These are phyloP conservation scores for Zarea fungicola DNA, from an alignment of 2,329 filamentous ascomycete species.

Conservation along the genomic window DNA sequence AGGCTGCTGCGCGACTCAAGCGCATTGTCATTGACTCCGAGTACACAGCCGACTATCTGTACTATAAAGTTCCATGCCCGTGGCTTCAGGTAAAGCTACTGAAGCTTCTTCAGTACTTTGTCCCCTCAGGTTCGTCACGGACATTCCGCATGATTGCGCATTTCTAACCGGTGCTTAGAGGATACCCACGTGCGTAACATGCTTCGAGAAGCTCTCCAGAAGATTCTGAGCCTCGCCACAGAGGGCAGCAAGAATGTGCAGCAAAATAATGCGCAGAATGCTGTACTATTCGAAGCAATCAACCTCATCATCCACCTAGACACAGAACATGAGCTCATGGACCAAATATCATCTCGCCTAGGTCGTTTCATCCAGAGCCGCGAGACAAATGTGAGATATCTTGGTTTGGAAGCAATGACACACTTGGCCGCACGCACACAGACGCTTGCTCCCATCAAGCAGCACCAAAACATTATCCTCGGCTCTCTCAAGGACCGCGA, in stretches of 20 bases:
- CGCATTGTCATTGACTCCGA: constrained; percentile 87
- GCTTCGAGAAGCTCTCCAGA: constrained; percentile 85
- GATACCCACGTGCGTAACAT: constrained; percentile 88
- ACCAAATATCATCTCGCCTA: constrained; percentile 85
- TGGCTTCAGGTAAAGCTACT: constrained; percentile 97
- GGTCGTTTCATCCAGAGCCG: constrained; percentile 95
- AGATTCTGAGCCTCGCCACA: constrained; percentile 84
- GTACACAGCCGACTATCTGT: constrained; percentile 85
- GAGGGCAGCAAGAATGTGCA: constrained; percentile 97
- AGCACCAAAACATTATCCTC: constrained; percentile 93
- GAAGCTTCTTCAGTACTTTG: constrained; percentile 89
- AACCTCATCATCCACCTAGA: constrained; percentile 97
- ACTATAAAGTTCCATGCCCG: constrained; percentile 99
- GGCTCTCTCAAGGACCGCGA: constrained; percentile 91
- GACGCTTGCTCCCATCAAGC: constrained; percentile 94
- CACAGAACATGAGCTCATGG: constrained; percentile 90
- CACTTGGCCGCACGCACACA: constrained; percentile 92
- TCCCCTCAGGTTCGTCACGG: constrained; percentile 69
- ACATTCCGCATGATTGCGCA: constrained; percentile 6
- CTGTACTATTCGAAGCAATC: constrained; percentile 95
- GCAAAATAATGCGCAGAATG: constrained; percentile 98
- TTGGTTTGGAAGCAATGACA: constrained; percentile 96
- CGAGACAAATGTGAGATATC: constrained; percentile 94
- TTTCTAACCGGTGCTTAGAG: constrained; percentile 46
- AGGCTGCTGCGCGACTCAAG: constrained; percentile 85